Conservation (phyloP, 805 yeast species). For the Candida vaughaniae region DNA sequence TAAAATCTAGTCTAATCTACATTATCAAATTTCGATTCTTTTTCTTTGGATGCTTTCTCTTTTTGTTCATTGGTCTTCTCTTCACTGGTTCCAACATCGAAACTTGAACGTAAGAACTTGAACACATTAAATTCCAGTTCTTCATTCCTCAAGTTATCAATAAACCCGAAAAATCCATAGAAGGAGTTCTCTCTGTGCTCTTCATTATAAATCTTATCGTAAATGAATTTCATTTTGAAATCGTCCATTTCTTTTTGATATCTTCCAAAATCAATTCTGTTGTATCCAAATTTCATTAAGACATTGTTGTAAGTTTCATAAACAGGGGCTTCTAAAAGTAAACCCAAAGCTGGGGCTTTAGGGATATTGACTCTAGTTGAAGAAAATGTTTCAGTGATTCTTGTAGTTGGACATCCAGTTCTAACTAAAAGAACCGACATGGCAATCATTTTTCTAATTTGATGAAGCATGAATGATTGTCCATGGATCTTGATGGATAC, state of each 20-base stretch:
- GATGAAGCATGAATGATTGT: slow-evolving; percentile 97
- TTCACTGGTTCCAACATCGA: slow-evolving; percentile 18
- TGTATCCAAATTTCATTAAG: slow-evolving; percentile 74
- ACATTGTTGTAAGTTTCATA: slow-evolving; percentile 79
- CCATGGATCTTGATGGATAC: slow-evolving; percentile 94
- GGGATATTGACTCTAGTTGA: slow-evolving; percentile 82
- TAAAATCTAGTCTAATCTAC: slow-evolving; percentile 11
- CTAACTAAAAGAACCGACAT: slow-evolving; percentile 87
- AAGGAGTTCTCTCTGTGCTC: slow-evolving; percentile 86
- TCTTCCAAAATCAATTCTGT: slow-evolving; percentile 64
- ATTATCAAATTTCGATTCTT: slow-evolving; percentile 12
- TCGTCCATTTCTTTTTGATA: slow-evolving; percentile 72
- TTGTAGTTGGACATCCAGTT: slow-evolving; percentile 75
- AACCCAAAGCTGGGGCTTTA: slow-evolving; percentile 95
- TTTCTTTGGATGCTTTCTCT: slow-evolving; percentile 1
- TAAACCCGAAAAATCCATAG: slow-evolving; percentile 86
- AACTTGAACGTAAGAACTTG: slow-evolving; percentile 53
- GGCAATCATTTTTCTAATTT: slow-evolving; percentile 96
- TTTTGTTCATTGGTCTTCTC: slow-evolving; percentile 10
- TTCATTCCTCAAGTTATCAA: slow-evolving; percentile 64
- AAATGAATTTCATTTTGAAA: slow-evolving; percentile 84
- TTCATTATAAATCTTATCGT: slow-evolving; percentile 88
- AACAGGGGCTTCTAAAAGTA: slow-evolving; percentile 87
- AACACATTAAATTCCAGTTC: slow-evolving; percentile 56
- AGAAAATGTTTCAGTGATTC: slow-evolving; percentile 77